phyloP scores from a whole-genome alignment of 176 grass and related monocot genomes.

The Melocanna baccifera region DNA sequence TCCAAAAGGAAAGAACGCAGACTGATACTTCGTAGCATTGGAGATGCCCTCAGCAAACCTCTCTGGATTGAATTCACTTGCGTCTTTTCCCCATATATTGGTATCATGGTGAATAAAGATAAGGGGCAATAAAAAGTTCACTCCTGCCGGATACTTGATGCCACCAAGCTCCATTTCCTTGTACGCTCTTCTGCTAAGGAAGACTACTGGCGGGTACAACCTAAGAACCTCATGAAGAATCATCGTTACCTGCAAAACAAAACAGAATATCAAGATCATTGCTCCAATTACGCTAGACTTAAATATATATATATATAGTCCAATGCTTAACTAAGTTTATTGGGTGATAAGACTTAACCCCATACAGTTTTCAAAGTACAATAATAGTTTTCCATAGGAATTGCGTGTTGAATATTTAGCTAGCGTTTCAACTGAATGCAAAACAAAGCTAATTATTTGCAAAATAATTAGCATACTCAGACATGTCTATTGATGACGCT shows the following conservation, averaged over 20 bases:
- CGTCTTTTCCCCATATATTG: slow-evolving; percentile 55
- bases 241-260: slow-evolving; percentile 52
- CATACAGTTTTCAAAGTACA: not conserved
- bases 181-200: slow-evolving; percentile 40
- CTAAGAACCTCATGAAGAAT: slow-evolving; percentile 72
- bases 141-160: slow-evolving; percentile 53
- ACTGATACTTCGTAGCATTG: slow-evolving; percentile 45
- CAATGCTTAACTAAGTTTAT: not conserved
- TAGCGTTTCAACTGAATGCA: not conserved
- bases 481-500: not conserved
- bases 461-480: not conserved
- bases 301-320: not conserved
- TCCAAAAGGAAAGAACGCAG: slow-evolving; percentile 64
- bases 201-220: slow-evolving; percentile 43
- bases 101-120: slow-evolving; percentile 61
- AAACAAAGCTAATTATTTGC: not conserved
- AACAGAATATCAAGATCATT: not conserved
- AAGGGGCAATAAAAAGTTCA: slow-evolving; percentile 43
- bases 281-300: not conserved
- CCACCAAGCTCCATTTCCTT: slow-evolving; percentile 51
- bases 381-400: no score
- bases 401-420: not conserved
- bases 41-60: slow-evolving; percentile 66
- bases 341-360: not conserved
- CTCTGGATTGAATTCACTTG: slow-evolving; percentile 59